Evolutionary conservation across 192 early-diverging fungal genomes (phyloP).

Genomic region (Dissophora globulifera): DNA sequence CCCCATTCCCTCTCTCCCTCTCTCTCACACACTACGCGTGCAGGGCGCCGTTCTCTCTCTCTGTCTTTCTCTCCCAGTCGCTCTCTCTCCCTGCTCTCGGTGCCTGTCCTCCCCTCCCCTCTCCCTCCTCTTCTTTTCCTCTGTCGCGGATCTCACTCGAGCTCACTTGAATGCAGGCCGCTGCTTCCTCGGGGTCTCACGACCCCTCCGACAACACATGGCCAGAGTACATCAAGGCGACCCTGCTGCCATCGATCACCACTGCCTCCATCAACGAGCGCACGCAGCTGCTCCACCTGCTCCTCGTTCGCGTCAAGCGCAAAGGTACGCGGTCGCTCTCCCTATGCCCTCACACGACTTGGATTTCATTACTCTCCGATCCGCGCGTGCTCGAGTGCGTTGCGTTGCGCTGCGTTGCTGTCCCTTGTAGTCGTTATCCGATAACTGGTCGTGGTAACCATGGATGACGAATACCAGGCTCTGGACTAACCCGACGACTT

Average conservation of each 20-base stretch:
- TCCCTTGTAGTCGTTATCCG: too few species aligned
- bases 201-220: conserved; percentile 62
- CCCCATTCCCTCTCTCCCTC: conserved; percentile 6
- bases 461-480: too few species aligned
- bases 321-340: conserved; percentile 21
- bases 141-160: too few species aligned
- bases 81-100: background rate
- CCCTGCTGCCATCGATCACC: conserved; percentile 59
- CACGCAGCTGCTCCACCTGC: conserved; percentile 58
- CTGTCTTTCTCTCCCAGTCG: background rate
- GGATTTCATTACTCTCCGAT: too few species aligned
- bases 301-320: conserved; percentile 60
- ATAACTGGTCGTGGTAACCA: too few species aligned
- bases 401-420: too few species aligned
- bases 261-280: conserved; percentile 64
- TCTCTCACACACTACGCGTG: background rate
- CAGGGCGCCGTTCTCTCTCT: background rate
- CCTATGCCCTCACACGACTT: too few species aligned
- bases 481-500: too few species aligned
- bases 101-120: too few species aligned
- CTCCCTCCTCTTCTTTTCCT: too few species aligned
- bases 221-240: conserved; percentile 63
- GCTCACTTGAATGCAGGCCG: conserved; percentile 25
- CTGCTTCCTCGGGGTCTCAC: conserved; percentile 36
- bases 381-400: too few species aligned